Evolutionary conservation across 441 rosid species (phyloP).

Genomic region (Daphne laureola): DNA sequence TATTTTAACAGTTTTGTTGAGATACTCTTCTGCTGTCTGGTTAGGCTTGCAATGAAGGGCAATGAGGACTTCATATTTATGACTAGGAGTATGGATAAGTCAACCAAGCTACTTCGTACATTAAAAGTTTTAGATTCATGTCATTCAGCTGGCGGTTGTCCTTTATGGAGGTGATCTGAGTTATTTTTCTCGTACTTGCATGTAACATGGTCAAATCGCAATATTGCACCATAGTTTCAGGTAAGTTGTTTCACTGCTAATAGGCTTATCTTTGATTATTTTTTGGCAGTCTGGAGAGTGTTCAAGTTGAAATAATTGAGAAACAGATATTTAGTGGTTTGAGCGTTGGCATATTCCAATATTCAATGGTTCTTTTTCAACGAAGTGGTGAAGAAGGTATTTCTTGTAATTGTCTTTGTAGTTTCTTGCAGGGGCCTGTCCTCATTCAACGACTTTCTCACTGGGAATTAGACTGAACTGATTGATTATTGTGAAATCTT

Average conservation of each 20-base stretch:
- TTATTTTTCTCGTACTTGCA: slow-evolving; percentile 4
- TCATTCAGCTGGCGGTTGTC: slow-evolving; percentile 24
- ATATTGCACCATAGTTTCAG: neutral
- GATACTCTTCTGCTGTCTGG: slow-evolving; percentile 14
- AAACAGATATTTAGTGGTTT: slow-evolving; percentile 67
- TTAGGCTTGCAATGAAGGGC: slow-evolving; percentile 44
- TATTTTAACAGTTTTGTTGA: slow-evolving; percentile 17
- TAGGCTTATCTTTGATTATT: slow-evolving; percentile 43
- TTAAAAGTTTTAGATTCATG: slow-evolving; percentile 41
- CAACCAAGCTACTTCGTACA: slow-evolving; percentile 46
- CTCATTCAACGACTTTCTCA: too few species aligned
- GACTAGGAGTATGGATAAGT: slow-evolving; percentile 57
- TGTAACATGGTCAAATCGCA: slow-evolving; percentile 1
- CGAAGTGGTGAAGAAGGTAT: slow-evolving; percentile 48
- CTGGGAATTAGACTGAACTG: too few species aligned
- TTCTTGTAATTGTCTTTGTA: slow-evolving; percentile 6
- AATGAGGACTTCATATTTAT: slow-evolving; percentile 56
- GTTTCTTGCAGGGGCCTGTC: too few species aligned
- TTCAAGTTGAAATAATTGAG: slow-evolving; percentile 70
- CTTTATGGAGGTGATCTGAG: slow-evolving; percentile 49
- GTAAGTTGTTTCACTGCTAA: slow-evolving; percentile 17
- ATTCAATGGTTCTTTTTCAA: slow-evolving; percentile 55
- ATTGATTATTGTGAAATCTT: too few species aligned
- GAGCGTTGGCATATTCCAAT: slow-evolving; percentile 58
- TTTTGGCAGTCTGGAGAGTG: slow-evolving; percentile 87